Evolutionary conservation across 106 monocot species (phyloP).

Genomic region (Platanthera zijinensis): DNA sequence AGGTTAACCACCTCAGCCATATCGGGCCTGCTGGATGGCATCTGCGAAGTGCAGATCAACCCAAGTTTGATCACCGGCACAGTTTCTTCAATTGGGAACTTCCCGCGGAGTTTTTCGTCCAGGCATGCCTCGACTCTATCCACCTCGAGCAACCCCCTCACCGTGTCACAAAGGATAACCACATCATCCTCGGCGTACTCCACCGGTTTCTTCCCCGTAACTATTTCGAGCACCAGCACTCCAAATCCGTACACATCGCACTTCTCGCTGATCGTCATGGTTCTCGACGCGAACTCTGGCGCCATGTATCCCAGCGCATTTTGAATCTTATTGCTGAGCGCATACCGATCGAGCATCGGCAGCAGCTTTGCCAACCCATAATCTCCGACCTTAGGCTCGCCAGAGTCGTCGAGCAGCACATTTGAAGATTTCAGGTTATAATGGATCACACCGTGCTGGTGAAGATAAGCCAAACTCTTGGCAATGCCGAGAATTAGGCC

Average conservation of each 20-base stretch:
- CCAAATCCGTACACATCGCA: constrained; percentile 66
- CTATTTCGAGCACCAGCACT: constrained; percentile 41
- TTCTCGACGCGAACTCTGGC: constrained; percentile 51
- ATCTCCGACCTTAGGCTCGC: constrained; percentile 48
- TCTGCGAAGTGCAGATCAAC: constrained; percentile 57
- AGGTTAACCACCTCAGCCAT: constrained; percentile 66
- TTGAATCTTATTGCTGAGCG: constrained; percentile 47
- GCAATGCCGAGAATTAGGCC: constrained; percentile 41
- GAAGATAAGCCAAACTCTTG: constrained; percentile 40
- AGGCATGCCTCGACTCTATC: constrained; percentile 43
- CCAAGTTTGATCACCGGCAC: constrained; percentile 57
- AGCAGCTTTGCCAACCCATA: constrained; percentile 64
- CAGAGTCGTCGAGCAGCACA: constrained; percentile 35
- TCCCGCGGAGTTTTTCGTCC: constrained; percentile 43
- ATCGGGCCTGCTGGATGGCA: constrained; percentile 50
- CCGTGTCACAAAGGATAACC: constrained; percentile 44
- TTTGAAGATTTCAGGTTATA: constrained; percentile 62
- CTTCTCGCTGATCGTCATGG: constrained; percentile 43
- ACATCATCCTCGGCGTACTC: constrained; percentile 59
- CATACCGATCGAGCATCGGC: constrained; percentile 60
- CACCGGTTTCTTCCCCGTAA: constrained; percentile 46
- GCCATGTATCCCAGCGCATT: constrained; percentile 70
- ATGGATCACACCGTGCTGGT: constrained; percentile 35
- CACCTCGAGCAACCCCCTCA: constrained; percentile 35
- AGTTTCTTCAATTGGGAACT: constrained; percentile 43